A percentile compares a stretch with the other conserved stretches of the same genome.
Evolutionary conservation across 2,329 filamentous ascomycete genomes (phyloP).

Genomic region (Epichloe sp.): DNA sequence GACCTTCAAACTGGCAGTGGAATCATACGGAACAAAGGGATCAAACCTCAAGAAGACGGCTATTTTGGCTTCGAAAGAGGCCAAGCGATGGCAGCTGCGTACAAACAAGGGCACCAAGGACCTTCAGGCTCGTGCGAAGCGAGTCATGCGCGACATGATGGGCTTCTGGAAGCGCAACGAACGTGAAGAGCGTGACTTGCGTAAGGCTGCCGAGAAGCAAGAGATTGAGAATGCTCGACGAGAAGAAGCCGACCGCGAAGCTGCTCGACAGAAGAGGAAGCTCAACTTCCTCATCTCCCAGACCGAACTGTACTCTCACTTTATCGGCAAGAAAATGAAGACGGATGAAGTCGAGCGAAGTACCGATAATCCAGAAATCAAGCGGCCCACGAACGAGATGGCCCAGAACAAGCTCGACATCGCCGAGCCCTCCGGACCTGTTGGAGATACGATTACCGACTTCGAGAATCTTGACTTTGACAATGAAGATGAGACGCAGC

Average conservation of each 20-base stretch:
- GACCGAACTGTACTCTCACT: conserved; percentile 97
- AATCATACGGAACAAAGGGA: conserved; percentile 73
- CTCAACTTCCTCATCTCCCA: conserved; percentile 99
- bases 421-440: conserved; percentile 37
- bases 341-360: conserved; percentile 88
- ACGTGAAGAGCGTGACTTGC: conserved; percentile 85
- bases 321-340: conserved; percentile 98
- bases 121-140: conserved; percentile 89
- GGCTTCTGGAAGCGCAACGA: conserved; percentile 99
- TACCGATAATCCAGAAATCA: conserved; percentile 66
- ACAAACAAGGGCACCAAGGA: conserved; percentile 99
- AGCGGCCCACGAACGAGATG: conserved; percentile 33
- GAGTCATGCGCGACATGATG: conserved; percentile 99
- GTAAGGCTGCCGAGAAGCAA: conserved; percentile 87
- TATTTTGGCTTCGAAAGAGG: conserved; percentile 91
- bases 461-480: conserved; percentile 95
- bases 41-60: conserved; percentile 98
- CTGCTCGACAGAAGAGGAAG: conserved; percentile 93
- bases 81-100: conserved; percentile 88
- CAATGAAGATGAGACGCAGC: conserved; percentile 73
- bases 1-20: conserved; percentile 74
- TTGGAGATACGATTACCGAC: conserved; percentile 66
- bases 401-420: conserved; percentile 33
- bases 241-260: conserved; percentile 93
- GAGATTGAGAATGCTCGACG: conserved; percentile 94